phyloP scores from a whole-genome alignment of 1,284 basidiomycete genomes.

The Austropuccinia psidii region DNA sequence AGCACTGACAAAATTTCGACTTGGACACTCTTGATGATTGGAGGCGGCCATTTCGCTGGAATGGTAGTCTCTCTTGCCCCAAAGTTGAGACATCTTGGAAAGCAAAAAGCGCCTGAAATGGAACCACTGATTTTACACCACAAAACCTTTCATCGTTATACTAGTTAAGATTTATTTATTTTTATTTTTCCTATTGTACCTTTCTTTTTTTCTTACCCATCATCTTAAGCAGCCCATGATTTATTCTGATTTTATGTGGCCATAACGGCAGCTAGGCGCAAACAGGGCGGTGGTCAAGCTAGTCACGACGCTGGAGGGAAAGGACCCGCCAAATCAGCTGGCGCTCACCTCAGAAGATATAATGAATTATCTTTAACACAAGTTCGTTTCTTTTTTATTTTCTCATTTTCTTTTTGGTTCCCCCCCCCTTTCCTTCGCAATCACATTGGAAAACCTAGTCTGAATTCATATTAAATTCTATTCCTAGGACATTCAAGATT shows the following conservation, averaged over 20 bases:
- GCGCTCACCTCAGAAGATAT: conserved; percentile 86
- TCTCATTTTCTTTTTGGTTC: conserved; percentile 5
- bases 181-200: not conserved
- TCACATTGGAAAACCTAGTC: not conserved
- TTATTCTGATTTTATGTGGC: not conserved
- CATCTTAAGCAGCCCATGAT: not conserved
- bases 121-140: conserved; percentile 71
- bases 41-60: conserved; percentile 29
- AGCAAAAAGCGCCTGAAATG: conserved; percentile 49
- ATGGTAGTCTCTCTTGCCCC: conserved; percentile 15
- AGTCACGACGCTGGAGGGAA: conserved; percentile 80
- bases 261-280: conserved; percentile 65
- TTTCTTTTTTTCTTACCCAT: not conserved
- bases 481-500: conserved; percentile 67
- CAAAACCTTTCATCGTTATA: conserved; percentile 98
- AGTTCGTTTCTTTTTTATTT: conserved; percentile 52
- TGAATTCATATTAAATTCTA: not conserved
- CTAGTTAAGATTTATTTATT: conserved; percentile 57
- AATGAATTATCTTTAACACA: conserved; percentile 88
- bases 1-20: not conserved
- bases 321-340: conserved; percentile 85
- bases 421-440: not conserved
- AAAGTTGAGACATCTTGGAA: not conserved
- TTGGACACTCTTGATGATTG: conserved; percentile 30
- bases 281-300: conserved; percentile 93